Percentiles rank a stretch among this genome's conserved stretches.
phyloP scores from a whole-genome alignment of 208 protist genomes.

The Trypanosoma theileri region DNA sequence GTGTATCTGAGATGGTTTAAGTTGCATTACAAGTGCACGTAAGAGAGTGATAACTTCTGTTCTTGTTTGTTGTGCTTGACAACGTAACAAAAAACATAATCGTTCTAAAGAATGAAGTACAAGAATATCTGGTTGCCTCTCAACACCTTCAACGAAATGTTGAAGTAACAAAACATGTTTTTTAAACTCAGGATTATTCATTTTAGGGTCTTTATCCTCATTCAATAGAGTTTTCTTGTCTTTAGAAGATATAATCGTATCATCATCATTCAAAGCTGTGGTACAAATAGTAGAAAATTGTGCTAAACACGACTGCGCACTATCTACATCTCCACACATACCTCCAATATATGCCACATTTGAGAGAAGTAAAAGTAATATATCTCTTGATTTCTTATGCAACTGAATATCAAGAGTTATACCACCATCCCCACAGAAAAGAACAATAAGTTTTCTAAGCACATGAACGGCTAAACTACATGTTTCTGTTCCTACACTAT shows the following conservation, averaged over 20 bases:
- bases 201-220: background rate
- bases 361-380: slow-evolving; percentile 59
- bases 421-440: slow-evolving; percentile 36
- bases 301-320: slow-evolving; percentile 69
- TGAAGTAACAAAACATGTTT: slow-evolving; percentile 35
- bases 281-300: slow-evolving; percentile 75
- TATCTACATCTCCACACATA: slow-evolving; percentile 76
- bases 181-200: background rate
- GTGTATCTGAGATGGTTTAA: slow-evolving; percentile 37
- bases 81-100: slow-evolving; percentile 60
- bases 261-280: slow-evolving; percentile 38
- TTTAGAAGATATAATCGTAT: background rate
- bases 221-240: background rate
- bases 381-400: slow-evolving; percentile 34
- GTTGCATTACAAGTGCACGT: slow-evolving; percentile 66
- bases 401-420: slow-evolving; percentile 27
- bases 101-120: slow-evolving; percentile 49
- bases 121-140: slow-evolving; percentile 28
- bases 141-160: slow-evolving; percentile 33
- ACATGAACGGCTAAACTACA: slow-evolving; percentile 72
- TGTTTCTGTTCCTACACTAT: slow-evolving; percentile 51
- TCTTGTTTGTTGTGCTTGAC: slow-evolving; percentile 66
- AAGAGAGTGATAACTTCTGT: slow-evolving; percentile 64
- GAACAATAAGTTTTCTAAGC: slow-evolving; percentile 68
- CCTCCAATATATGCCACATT: slow-evolving; percentile 72